Base-by-base conservation (phyloP, 805 yeast species). In the Nakazawaea ernobii region DNA sequence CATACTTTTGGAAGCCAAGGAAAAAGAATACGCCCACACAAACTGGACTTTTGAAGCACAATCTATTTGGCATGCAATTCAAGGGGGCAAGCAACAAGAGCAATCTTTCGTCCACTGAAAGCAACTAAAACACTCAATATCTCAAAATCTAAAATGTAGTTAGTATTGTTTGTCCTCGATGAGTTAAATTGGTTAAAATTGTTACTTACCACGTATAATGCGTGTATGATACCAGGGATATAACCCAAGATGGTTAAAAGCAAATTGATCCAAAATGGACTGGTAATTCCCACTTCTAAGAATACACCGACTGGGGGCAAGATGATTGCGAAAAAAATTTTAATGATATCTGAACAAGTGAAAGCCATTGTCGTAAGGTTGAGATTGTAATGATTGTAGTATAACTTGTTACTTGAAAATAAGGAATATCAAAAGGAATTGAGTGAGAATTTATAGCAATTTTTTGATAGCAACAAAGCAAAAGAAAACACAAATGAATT, bases 191-290 rank as follows among this genome's bases (percentile, higher is more conserved):
- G 24, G 24, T 20, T 3, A 20, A 20, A 20, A 20, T 5, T 20
- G 3, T 20, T 35, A 45, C 49, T 40, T 40, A 46, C 49, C 20
- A 82, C 68, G 57, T 77, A 82, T 43, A 82, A 65, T 5, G 88
- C 82, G 56, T 83, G 88, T 13, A 83, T 59, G 44, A 82, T 73
- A 50, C 87, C 95, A 2, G 95, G 95, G 53, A 86, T 66, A 66
- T 81, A 86, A 36, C 91, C 94, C 49, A 87, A 71, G 52, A 80
- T 62, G 20, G 91, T 82, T 58, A 87, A 73, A 38, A 86, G 57
- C 42, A 84, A 65, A 66, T 85, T 84, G 58, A 86, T 58, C 35
- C 80, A 63, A 13, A 74, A 59, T 43, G 49, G 38, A 20, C 40
- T 17, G 20, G 39, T 58, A 56, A 77, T 70, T 26, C 83, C 83